These are phyloP conservation scores for Elsinoe necatrix DNA, from an alignment of 2,329 filamentous ascomycete genomes.

Conservation along the genomic window DNA sequence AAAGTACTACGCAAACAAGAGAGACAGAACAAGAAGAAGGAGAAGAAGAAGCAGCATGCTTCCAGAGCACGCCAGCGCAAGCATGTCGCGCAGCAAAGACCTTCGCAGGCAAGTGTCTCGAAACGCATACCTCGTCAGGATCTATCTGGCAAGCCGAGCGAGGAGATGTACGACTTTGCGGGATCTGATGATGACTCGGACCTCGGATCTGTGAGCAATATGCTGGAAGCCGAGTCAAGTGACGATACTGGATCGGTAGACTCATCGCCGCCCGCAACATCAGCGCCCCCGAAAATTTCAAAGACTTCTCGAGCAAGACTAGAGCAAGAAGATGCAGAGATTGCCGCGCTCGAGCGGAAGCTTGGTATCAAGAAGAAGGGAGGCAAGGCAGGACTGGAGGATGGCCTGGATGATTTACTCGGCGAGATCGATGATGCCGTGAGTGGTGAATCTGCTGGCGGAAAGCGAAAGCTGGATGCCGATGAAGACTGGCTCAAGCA, in stretches of 20 bases:
- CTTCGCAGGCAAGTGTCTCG: too few species aligned
- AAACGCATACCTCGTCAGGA: too few species aligned
- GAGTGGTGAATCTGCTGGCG: conserved; percentile 31
- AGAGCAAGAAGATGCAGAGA: conserved; percentile 77
- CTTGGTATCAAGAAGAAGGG: conserved; percentile 75
- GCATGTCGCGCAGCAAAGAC: too few species aligned
- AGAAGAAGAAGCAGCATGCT: conserved; percentile 24
- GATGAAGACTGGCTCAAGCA: conserved; percentile 51
- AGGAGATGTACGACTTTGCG: too few species aligned
- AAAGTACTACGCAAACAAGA: conserved; percentile 54
- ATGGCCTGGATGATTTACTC: conserved; percentile 72
- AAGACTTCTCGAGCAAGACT: conserved; percentile 53
- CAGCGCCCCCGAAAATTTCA: conserved; percentile 25
- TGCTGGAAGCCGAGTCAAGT: not conserved
- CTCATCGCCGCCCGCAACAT: not conserved
- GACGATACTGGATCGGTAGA: conserved; percentile 6
- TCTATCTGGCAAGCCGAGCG: too few species aligned
- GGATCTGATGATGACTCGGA: too few species aligned
- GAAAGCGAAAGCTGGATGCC: conserved; percentile 51
- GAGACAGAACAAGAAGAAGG: conserved; percentile 51
- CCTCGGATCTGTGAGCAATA: too few species aligned
- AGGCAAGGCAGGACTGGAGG: conserved; percentile 57
- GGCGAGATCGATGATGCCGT: conserved; percentile 51
- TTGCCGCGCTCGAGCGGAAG: conserved; percentile 77
- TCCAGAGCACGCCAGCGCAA: conserved; percentile 18